Evolutionary conservation across 768 basidiomycete species (phyloP), one percentile per base, ranked within the genome.

Genomic region (Fibroporia radiculosa): DNA sequence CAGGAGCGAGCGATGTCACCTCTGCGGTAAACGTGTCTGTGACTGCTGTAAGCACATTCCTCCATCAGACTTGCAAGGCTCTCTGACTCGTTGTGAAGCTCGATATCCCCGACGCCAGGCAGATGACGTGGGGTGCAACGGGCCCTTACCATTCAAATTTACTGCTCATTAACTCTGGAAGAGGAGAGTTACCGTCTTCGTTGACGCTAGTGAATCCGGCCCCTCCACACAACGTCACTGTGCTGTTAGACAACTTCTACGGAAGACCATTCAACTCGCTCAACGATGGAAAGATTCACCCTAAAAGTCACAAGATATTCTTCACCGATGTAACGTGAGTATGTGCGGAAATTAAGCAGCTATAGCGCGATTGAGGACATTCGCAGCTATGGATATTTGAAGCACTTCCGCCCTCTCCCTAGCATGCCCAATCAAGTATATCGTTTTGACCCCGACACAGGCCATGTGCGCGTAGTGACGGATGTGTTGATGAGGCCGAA

Each of bases 201-300:
- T 56, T 88, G 19, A 77, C 72, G 0, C 71, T 82, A 20, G 77
- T 87, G 39, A 77, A 85, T 56, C 82, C 84, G 0, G 58, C 55
- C 3, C 58, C 74, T 6, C 85, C 85, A 0, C 70, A 79, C 62
- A 83, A 87, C 44, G 64, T 74, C 3, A 87, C 82, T 0, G 73
- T 84, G 20, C 60, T 90, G 14, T 60, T 90, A 48, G 83, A 89
- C 63, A 90, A 88, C 64, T 86, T 73, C 62, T 84, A 76, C 53
- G 86, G 86, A 1, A 68, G 84, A 2, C 84, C 87, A 52, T 91
- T 88, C 65, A 88, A 84, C 61, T 86, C 86, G 1, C 59, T 90
- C 39, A 86, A 89, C 58, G 87, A 92, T 50, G 70, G 83, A 48
- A 87, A 84, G 54, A 67, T 87, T 4, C 79, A 86, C 42, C 84